These are phyloP conservation scores for Erigeron canadensis DNA, from an alignment of 129 eudicot genomes.

Conservation along the genomic window DNA sequence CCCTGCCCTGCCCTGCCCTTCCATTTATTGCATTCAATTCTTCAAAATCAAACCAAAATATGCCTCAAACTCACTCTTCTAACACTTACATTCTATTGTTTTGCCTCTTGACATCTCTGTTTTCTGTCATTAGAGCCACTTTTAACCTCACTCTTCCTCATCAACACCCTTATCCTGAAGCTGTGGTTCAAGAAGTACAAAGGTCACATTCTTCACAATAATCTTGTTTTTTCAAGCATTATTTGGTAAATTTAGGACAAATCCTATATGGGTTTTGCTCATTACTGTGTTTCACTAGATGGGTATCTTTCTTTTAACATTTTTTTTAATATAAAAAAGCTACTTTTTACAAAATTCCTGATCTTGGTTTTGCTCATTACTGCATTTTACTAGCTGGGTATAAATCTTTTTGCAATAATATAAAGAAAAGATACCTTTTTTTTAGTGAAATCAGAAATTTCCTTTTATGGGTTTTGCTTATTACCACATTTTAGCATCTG, in stretches of 20 bases:
- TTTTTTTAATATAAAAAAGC: no score
- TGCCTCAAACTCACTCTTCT: slow-evolving; percentile 38
- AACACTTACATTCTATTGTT: slow-evolving; percentile 49
- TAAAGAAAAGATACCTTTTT: not conserved
- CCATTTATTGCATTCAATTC: slow-evolving; percentile 30
- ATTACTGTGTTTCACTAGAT: slow-evolving; percentile 19
- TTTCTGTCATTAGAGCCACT: slow-evolving; percentile 39
- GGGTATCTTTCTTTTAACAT: slow-evolving; percentile 20
- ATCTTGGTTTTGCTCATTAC: slow-evolving; percentile 17
- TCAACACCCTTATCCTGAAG: slow-evolving; percentile 91
- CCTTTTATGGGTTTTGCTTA: slow-evolving; percentile 33
- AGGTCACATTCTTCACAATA: slow-evolving; percentile 44
- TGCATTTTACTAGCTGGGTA: slow-evolving; percentile 26
- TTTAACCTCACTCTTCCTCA: slow-evolving; percentile 80
- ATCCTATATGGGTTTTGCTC: slow-evolving; percentile 26
- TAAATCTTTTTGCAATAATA: not conserved
- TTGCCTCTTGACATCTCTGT: slow-evolving; percentile 46
- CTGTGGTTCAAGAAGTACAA: slow-evolving; percentile 73
- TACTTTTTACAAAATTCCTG: not conserved
- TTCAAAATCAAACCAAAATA: slow-evolving; percentile 28
- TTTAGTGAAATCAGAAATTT: not conserved
- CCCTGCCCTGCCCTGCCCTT: no score
- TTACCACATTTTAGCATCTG: slow-evolving; percentile 7
- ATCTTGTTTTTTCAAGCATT: not conserved
- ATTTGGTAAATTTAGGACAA: not conserved